Percentiles rank a stretch among this genome's conserved stretches.
Evolutionary conservation across 1,284 basidiomycete genomes (phyloP).

Genomic region (Wallemia hederae): DNA sequence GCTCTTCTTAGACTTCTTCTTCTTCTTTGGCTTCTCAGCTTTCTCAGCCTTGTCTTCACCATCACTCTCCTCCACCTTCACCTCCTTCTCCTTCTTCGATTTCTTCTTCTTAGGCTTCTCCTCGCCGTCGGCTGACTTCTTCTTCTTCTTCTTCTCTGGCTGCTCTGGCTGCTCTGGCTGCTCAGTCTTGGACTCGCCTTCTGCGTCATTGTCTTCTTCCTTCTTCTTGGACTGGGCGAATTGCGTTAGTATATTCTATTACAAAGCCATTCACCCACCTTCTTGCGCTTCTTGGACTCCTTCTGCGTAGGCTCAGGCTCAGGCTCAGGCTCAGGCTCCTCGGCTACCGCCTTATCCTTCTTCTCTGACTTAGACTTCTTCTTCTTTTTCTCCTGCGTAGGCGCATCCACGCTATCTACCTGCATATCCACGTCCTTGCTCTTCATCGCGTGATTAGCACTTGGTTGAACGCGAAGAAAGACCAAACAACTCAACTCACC

Average conservation of each 20-base stretch:
- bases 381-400: background rate
- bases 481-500: background rate
- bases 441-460: background rate
- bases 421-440: background rate
- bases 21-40: background rate
- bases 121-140: constrained; percentile 12
- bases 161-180: background rate
- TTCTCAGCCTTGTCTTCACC: background rate
- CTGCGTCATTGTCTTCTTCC: background rate
- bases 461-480: background rate
- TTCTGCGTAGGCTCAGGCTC: background rate
- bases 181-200: background rate
- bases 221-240: background rate
- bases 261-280: background rate
- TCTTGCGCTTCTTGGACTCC: background rate
- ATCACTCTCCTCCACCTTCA: background rate
- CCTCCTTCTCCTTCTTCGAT: constrained; percentile 11
- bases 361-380: background rate
- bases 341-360: background rate
- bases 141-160: constrained; percentile 7
- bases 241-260: too few species aligned
- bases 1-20: background rate
- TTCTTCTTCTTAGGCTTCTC: constrained; percentile 14
- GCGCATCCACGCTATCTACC: background rate
- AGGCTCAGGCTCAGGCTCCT: background rate